These are phyloP conservation scores for Trichocomaceae sp. DNA, from an alignment of 2,329 filamentous ascomycete species.

Conservation along the genomic window DNA sequence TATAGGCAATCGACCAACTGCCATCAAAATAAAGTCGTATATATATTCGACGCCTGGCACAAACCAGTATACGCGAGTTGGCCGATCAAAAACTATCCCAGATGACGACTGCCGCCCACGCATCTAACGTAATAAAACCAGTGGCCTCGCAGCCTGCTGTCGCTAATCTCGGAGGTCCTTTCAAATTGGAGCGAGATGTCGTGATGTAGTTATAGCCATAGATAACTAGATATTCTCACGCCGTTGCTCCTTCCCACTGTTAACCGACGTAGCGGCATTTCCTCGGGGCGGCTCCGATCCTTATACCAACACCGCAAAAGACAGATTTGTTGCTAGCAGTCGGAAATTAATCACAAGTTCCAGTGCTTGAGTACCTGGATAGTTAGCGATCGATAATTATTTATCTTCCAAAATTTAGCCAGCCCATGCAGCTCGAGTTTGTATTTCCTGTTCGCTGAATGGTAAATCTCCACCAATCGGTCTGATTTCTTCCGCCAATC, in stretches of 20 bases:
- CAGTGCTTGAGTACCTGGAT: too few species aligned
- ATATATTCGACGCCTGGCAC: background rate
- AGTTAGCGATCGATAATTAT: too few species aligned
- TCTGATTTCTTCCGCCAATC: slow-evolving; percentile 10
- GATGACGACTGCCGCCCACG: background rate
- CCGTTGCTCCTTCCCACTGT: background rate
- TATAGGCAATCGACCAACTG: background rate
- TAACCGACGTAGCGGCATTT: background rate
- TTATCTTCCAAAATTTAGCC: too few species aligned
- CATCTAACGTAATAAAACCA: background rate
- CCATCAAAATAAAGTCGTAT: background rate
- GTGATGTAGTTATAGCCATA: background rate
- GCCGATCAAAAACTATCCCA: background rate
- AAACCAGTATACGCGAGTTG: background rate
- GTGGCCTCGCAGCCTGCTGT: background rate
- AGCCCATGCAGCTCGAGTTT: too few species aligned
- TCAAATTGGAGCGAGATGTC: background rate
- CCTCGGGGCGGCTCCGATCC: background rate
- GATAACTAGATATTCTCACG: background rate
- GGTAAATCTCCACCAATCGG: slow-evolving; percentile 8
- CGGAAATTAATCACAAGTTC: too few species aligned
- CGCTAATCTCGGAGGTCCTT: background rate
- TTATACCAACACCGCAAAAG: background rate
- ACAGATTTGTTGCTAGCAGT: background rate
- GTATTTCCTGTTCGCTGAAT: slow-evolving; percentile 3